These are phyloP conservation scores for Erythrophleum ivorense DNA, from an alignment of 331 rosid genomes.

Conservation along the genomic window DNA sequence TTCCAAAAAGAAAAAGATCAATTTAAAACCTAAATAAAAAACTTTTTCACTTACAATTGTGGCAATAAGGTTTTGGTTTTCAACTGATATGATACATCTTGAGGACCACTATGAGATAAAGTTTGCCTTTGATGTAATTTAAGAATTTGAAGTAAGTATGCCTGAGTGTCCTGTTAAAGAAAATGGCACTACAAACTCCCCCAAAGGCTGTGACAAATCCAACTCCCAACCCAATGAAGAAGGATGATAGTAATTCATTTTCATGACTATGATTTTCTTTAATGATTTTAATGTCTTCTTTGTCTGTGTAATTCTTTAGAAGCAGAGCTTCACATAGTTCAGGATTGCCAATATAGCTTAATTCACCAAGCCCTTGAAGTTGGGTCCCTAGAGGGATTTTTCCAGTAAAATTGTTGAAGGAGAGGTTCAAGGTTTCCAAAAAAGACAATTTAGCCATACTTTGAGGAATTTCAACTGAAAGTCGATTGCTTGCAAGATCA, in stretches of 20 bases:
- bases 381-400: not conserved
- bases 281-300: not conserved
- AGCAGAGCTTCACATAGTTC: not conserved
- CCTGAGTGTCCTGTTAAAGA: constrained; percentile 19
- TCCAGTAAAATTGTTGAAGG: not conserved
- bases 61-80: no score
- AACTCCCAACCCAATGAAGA: no score
- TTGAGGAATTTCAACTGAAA: not conserved
- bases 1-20: no score
- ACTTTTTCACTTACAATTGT: no score
- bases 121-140: not conserved
- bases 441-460: not conserved
- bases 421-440: not conserved
- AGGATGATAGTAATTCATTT: no score
- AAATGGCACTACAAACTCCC: not conserved
- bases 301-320: not conserved
- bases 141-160: constrained; percentile 3
- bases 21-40: no score
- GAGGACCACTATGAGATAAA: no score
- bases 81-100: no score
- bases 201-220: not conserved
- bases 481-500: not conserved
- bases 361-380: not conserved
- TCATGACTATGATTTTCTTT: no score
- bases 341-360: not conserved